Evolutionary conservation across 495 filamentous ascomycete genomes (phyloP).

Genomic region (Penicillium argentinense): DNA sequence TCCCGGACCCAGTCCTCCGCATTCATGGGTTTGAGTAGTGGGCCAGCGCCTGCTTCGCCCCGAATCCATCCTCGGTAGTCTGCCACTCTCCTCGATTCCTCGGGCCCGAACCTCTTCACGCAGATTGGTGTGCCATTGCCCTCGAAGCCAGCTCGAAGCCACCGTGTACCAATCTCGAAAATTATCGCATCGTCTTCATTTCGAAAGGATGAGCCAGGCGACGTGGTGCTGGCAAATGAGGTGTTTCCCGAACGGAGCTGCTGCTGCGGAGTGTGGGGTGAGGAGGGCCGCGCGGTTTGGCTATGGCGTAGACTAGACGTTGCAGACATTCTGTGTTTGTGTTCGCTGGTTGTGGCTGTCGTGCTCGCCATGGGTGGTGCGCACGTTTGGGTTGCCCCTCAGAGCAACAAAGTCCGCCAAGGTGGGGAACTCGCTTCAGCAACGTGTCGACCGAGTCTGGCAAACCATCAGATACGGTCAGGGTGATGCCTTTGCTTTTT

Average conservation of each 20-base stretch:
- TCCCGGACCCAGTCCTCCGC: conserved; percentile 65
- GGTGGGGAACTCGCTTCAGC: conserved; percentile 10
- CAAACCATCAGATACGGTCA: conserved; percentile 12
- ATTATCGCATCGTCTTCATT: conserved; percentile 82
- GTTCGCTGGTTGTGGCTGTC: conserved; percentile 7
- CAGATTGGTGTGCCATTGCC: conserved; percentile 76
- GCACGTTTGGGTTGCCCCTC: conserved; percentile 13
- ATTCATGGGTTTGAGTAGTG: conserved; percentile 31
- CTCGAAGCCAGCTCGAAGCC: conserved; percentile 80
- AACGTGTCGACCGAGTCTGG: not conserved
- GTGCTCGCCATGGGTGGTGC: conserved; percentile 14
- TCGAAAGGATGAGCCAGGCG: conserved; percentile 68
- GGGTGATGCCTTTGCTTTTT: not conserved
- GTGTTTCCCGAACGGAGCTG: conserved; percentile 38
- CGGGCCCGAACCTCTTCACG: conserved; percentile 66
- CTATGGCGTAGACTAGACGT: conserved; percentile 33
- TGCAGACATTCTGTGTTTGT: conserved; percentile 17
- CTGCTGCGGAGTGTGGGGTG: conserved; percentile 40
- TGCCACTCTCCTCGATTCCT: conserved; percentile 73
- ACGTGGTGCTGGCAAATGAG: conserved; percentile 63
- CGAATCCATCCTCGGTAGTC: conserved; percentile 73
- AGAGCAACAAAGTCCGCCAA: conserved; percentile 10
- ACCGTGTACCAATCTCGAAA: conserved; percentile 78
- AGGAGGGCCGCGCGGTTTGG: conserved; percentile 30
- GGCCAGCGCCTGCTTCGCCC: conserved; percentile 17